phyloP scores from a whole-genome alignment of 2,329 filamentous ascomycete genomes.

The Penicillium sp. region DNA sequence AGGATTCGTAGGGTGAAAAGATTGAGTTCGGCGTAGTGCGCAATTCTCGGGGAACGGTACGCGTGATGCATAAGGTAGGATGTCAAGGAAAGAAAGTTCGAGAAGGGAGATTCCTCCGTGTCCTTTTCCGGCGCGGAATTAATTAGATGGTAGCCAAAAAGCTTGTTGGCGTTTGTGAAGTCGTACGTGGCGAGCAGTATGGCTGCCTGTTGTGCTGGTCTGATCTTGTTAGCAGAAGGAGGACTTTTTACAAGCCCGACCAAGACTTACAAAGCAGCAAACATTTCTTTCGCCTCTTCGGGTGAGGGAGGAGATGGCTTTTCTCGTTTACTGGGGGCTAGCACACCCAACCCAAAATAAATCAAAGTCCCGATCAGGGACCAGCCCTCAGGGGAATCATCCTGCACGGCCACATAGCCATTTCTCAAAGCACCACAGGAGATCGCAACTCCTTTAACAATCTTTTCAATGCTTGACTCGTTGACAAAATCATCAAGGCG shows the following conservation, averaged over 20 bases:
- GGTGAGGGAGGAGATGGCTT: constrained; percentile 66
- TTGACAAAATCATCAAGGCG: constrained; percentile 96
- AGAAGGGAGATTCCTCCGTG: constrained; percentile 73
- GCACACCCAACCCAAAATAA: constrained; percentile 80
- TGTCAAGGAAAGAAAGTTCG: constrained; percentile 81
- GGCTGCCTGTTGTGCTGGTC: constrained; percentile 78
- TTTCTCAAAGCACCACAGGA: constrained; percentile 71
- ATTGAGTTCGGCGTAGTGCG: constrained; percentile 82
- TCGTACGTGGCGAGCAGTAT: constrained; percentile 87
- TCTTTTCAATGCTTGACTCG: constrained; percentile 80
- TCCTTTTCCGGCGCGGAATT: constrained; percentile 65
- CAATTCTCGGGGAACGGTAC: constrained; percentile 76
- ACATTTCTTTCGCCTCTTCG: constrained; percentile 82
- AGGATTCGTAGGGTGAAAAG: constrained; percentile 85
- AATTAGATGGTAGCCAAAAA: constrained; percentile 87
- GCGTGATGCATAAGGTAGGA: constrained; percentile 96
- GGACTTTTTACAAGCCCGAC: constrained; percentile 18
- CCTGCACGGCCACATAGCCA: constrained; percentile 82
- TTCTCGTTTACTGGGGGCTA: constrained; percentile 71
- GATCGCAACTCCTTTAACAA: constrained; percentile 75
- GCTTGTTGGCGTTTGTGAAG: constrained; percentile 91
- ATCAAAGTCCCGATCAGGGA: constrained; percentile 77
- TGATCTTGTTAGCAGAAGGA: constrained; percentile 45
- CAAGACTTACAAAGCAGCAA: constrained; percentile 68
- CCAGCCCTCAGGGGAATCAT: constrained; percentile 91